These are phyloP conservation scores for Pluteus cervinus DNA, from an alignment of 768 basidiomycete genomes.

Conservation along the genomic window DNA sequence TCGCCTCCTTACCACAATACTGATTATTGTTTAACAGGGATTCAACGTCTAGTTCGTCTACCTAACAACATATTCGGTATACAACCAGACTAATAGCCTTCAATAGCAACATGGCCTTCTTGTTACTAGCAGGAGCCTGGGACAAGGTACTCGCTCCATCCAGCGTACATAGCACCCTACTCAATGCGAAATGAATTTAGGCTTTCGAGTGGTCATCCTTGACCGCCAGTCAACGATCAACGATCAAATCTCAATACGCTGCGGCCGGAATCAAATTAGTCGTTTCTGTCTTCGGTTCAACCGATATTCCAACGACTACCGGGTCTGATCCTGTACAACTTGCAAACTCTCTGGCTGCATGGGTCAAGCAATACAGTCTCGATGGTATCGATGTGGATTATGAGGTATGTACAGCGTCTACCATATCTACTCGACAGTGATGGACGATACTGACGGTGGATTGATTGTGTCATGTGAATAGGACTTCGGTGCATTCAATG, in stretches of 20 bases:
- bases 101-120: conserved; percentile 1
- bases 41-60: too few species aligned
- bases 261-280: conserved; percentile 56
- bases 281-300: conserved; percentile 60
- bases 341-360: conserved; percentile 61
- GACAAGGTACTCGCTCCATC: conserved; percentile 2
- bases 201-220: conserved; percentile 1
- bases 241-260: conserved; percentile 37
- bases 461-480: conserved; percentile 24
- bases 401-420: conserved; percentile 29
- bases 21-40: too few species aligned
- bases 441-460: too few species aligned
- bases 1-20: too few species aligned
- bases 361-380: conserved; percentile 52
- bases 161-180: background rate
- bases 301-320: conserved; percentile 48
- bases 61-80: too few species aligned
- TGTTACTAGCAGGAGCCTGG: conserved; percentile 4
- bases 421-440: conserved; percentile 1
- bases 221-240: background rate
- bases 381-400: conserved; percentile 78
- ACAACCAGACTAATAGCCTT: background rate
- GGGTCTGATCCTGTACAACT: conserved; percentile 56
- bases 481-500: conserved; percentile 59
- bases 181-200: background rate